Evolutionary conservation across 441 rosid genomes (phyloP).

Genomic region (Aquilaria agallochum): DNA sequence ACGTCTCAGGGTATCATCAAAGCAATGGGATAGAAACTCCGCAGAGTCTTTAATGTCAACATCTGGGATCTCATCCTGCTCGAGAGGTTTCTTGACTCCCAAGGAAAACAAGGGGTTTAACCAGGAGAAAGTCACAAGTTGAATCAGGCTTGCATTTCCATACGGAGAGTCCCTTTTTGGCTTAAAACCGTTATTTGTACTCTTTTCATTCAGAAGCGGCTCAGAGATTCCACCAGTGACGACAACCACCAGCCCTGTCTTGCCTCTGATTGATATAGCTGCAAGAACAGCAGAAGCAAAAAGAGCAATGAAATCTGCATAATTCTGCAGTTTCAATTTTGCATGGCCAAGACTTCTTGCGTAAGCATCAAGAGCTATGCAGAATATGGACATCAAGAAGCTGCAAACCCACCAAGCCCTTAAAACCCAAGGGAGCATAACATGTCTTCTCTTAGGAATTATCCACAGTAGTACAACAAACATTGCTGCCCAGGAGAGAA

Average conservation of each 20-base stretch:
- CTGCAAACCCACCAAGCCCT: conserved; percentile 89
- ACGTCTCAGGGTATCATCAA: conserved; percentile 48
- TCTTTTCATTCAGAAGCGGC: conserved; percentile 51
- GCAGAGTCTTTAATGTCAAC: conserved; percentile 69
- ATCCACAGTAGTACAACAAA: conserved; percentile 30
- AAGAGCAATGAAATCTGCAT: conserved; percentile 44
- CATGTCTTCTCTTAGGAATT: conserved; percentile 23
- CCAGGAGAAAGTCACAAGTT: conserved; percentile 92
- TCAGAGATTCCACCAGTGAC: conserved; percentile 35
- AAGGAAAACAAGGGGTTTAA: conserved; percentile 72
- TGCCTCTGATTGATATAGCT: conserved; percentile 65
- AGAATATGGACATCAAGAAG: conserved; percentile 44
- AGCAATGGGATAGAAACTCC: conserved; percentile 40
- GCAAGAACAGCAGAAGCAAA: conserved; percentile 55
- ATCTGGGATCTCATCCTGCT: conserved; percentile 70
- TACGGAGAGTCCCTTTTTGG: conserved; percentile 47
- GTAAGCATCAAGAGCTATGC: conserved; percentile 33
- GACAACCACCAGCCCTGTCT: conserved; percentile 44
- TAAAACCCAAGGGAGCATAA: conserved; percentile 64
- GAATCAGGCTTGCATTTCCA: conserved; percentile 71
- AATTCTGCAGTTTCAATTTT: conserved; percentile 36
- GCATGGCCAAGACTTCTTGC: conserved; percentile 28
- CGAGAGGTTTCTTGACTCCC: conserved; percentile 78
- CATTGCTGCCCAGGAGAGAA: conserved; percentile 46
- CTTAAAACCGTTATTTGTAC: conserved; percentile 21